phyloP scores from a whole-genome alignment of 2,329 filamentous ascomycete species.

The Colletotrichum eleusines region DNA sequence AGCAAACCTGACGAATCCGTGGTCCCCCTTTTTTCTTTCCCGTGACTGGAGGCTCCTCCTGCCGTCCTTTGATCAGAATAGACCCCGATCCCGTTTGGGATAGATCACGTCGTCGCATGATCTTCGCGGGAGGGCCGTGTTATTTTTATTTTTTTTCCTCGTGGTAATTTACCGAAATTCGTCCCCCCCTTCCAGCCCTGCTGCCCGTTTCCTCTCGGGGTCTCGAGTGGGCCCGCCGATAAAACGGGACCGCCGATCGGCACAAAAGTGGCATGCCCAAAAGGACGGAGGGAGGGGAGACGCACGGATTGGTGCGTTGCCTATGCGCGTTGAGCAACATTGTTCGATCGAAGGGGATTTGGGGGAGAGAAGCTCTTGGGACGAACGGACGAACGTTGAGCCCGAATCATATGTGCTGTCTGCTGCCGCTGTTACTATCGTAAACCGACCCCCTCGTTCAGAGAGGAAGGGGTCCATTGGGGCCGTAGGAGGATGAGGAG shows the following conservation, averaged over 20 bases:
- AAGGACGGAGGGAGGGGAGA: neutral
- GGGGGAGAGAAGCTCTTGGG: slow-evolving; percentile 13
- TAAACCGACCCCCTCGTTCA: neutral
- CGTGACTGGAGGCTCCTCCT: slow-evolving; percentile 5
- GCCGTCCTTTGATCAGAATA: slow-evolving; percentile 24
- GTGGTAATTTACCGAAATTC: neutral
- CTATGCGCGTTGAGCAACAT: slow-evolving; percentile 4
- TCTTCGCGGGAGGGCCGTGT: slow-evolving; percentile 11
- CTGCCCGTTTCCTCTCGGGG: neutral
- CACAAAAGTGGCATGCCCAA: neutral
- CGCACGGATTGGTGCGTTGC: slow-evolving; percentile 19
- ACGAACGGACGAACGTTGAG: slow-evolving; percentile 30
- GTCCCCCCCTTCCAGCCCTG: neutral
- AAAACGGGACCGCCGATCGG: too few species aligned
- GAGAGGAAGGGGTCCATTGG: neutral
- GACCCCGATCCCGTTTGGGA: neutral
- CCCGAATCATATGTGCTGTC: slow-evolving; percentile 34
- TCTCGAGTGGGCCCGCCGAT: neutral
- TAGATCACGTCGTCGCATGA: slow-evolving; percentile 5
- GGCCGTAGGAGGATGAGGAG: too few species aligned
- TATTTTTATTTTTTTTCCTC: neutral
- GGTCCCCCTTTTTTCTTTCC: slow-evolving; percentile 3
- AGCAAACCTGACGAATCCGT: neutral
- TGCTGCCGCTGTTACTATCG: slow-evolving; percentile 3
- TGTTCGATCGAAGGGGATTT: too few species aligned